Percentiles rank a stretch among this genome's conserved stretches.
These are phyloP conservation scores for Trametes sanguinea DNA, from an alignment of 768 basidiomycete species.

Conservation along the genomic window DNA sequence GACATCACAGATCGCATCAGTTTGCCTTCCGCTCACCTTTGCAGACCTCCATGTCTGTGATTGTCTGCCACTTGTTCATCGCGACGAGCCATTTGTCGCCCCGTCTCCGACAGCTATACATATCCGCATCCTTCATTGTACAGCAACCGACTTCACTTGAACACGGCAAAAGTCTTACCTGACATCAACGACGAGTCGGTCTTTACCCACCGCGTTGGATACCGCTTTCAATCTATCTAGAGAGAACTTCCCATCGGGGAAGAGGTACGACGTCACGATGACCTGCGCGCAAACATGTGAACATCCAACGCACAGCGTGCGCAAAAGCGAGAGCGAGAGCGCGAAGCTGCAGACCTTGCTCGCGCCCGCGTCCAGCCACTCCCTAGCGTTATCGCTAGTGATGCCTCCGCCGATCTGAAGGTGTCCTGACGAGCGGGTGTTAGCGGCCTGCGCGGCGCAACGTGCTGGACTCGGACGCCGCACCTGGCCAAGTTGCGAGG, in stretches of 20 bases:
- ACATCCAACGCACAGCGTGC: neutral
- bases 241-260: constrained; percentile 81
- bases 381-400: constrained; percentile 70
- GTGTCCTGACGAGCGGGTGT: constrained; percentile 46
- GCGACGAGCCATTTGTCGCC: constrained; percentile 87
- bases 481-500: constrained; percentile 81
- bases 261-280: constrained; percentile 97
- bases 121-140: too few relatives aligned
- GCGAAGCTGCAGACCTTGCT: constrained; percentile 65
- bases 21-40: constrained; percentile 50
- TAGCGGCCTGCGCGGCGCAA: neutral
- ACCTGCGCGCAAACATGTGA: constrained; percentile 51
- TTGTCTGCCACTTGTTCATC: constrained; percentile 98
- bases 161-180: constrained; percentile 53
- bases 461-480: constrained; percentile 3
- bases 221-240: constrained; percentile 66
- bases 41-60: constrained; percentile 92
- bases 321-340: neutral
- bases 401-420: constrained; percentile 96
- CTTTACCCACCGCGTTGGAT: constrained; percentile 68
- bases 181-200: constrained; percentile 90
- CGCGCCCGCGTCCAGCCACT: constrained; percentile 89
- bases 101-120: constrained; percentile 74
- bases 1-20: neutral
- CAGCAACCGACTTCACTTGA: too few relatives aligned